These are phyloP conservation scores for Fusarium pseudoanthophilum DNA, from an alignment of 2,329 filamentous ascomycete species.

Conservation along the genomic window DNA sequence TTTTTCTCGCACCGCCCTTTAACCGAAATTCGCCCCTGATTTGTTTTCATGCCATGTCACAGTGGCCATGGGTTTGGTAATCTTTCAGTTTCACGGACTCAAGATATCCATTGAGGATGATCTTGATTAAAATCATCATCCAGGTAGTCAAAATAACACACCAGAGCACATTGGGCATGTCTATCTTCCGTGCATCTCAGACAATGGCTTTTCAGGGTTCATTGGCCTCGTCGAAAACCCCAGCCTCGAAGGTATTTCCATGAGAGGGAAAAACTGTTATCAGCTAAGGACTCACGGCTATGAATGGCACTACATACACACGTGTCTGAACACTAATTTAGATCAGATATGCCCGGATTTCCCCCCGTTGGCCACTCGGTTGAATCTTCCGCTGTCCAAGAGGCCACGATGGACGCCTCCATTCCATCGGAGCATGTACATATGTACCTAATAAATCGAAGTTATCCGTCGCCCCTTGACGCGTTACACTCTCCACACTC, in stretches of 20 bases:
- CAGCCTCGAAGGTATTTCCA: not conserved
- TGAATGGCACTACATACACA: not conserved
- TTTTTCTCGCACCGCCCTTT: slow-evolving; percentile 19
- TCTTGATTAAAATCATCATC: slow-evolving; percentile 4
- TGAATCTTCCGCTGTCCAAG: slow-evolving; percentile 26
- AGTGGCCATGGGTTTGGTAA: slow-evolving; percentile 21
- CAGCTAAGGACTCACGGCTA: not conserved
- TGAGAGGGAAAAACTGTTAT: not conserved
- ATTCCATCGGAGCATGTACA: slow-evolving; percentile 30
- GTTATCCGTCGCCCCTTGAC: slow-evolving; percentile 32
- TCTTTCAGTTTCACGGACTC: slow-evolving; percentile 15
- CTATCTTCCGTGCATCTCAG: not conserved
- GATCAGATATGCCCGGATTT: slow-evolving; percentile 3
- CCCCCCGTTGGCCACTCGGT: slow-evolving; percentile 24
- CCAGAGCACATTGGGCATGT: not conserved
- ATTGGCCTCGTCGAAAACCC: not conserved
- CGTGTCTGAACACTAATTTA: not conserved
- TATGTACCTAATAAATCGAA: not conserved
- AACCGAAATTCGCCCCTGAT: slow-evolving; percentile 23
- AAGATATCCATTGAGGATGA: slow-evolving; percentile 2
- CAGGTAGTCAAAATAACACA: slow-evolving; percentile 10
- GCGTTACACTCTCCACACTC: slow-evolving; percentile 37
- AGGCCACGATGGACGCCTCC: slow-evolving; percentile 15
- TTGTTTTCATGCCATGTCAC: slow-evolving; percentile 14
- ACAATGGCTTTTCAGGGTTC: slow-evolving; percentile 6